Evolutionary conservation across 306 rosid species (phyloP).

Genomic region (Geum urbanum): DNA sequence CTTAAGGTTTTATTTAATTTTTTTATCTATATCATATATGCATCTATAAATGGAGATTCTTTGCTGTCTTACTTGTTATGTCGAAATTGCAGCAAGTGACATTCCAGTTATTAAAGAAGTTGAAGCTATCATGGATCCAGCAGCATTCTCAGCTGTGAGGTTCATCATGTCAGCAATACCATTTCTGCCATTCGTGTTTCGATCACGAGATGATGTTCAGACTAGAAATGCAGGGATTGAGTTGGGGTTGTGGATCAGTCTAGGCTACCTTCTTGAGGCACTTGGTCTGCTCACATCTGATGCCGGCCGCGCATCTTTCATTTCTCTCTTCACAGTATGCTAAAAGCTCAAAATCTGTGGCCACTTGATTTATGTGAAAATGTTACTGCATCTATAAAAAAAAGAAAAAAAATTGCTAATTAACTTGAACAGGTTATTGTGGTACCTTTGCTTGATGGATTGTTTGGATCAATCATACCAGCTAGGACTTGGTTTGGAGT

Average conservation of each 20-base stretch:
- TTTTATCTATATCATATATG: neutral
- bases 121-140: conserved; percentile 63
- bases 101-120: conserved; percentile 72
- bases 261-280: conserved; percentile 74
- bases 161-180: conserved; percentile 55
- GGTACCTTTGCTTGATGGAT: conserved; percentile 72
- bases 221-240: conserved; percentile 67
- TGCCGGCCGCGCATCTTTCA: conserved; percentile 72
- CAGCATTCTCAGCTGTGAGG: conserved; percentile 67
- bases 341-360: neutral
- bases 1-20: too few relatives aligned
- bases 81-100: conserved; percentile 55
- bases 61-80: neutral
- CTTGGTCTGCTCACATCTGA: conserved; percentile 70
- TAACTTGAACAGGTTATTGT: conserved; percentile 47
- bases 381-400: too few relatives aligned
- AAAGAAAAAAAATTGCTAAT: too few relatives aligned
- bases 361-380: neutral
- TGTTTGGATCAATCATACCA: conserved; percentile 55
- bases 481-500: conserved; percentile 67
- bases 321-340: conserved; percentile 54
- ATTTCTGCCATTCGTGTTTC: conserved; percentile 59
- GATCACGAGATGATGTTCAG: conserved; percentile 38
- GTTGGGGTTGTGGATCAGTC: conserved; percentile 71
- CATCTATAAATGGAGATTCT: neutral